These are phyloP conservation scores for Umbilicus rupestris DNA, from an alignment of 164 flowering plant species.

Conservation along the genomic window DNA sequence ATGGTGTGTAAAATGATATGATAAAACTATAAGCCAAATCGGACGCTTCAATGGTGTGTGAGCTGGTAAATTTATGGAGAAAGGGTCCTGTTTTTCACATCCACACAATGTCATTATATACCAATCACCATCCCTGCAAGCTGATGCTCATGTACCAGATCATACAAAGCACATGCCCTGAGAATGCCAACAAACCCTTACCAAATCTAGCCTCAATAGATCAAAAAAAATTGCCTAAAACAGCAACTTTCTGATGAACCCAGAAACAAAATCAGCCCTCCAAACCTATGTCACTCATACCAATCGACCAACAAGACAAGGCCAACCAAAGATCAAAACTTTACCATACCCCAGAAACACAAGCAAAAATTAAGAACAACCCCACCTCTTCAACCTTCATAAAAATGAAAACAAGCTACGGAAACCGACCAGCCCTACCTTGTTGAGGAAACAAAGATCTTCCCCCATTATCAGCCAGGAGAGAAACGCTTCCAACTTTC, in stretches of 20 bases:
- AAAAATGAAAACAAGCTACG: not conserved
- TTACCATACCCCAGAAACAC: not conserved
- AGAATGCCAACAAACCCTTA: no score
- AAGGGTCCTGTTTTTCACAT: not conserved
- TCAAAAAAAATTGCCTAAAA: not conserved
- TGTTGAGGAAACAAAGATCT: constrained; percentile 27
- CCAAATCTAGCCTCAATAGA: not conserved
- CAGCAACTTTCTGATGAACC: not conserved
- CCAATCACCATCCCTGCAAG: not conserved
- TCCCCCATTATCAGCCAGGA: constrained; percentile 26
- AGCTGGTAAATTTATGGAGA: not conserved
- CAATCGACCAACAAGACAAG: not conserved
- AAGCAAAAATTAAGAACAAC: not conserved
- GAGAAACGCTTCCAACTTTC: not conserved
- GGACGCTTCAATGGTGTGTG: not conserved
- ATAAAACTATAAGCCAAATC: not conserved
- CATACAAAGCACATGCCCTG: not conserved
- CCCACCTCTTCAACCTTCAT: not conserved
- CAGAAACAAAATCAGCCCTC: not conserved
- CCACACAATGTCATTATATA: not conserved
- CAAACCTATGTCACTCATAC: not conserved
- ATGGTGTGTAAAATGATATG: not conserved
- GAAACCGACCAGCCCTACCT: constrained; percentile 20
- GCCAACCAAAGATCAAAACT: not conserved
- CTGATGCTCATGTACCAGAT: not conserved